Conservation (phyloP, 2,329 filamentous ascomycete genomes). For the Fusarium cyanostomum region DNA sequence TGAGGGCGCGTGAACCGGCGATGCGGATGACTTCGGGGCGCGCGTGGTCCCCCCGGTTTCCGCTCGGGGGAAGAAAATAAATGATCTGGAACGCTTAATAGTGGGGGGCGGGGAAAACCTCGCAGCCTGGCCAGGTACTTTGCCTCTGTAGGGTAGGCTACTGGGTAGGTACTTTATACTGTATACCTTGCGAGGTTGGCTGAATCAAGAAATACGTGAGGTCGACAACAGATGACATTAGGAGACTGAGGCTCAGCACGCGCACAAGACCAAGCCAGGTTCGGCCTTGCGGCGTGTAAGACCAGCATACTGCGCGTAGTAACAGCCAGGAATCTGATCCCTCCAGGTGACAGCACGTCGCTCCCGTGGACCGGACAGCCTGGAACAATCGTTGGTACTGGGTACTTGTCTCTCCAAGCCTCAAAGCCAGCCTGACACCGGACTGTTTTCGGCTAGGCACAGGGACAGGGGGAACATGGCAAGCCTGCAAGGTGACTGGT, state of each 20-base stretch:
- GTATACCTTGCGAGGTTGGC: not conserved
- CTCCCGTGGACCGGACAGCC: not conserved
- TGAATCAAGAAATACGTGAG: not conserved
- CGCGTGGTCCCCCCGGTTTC: conserved; percentile 38
- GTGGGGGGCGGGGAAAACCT: conserved; percentile 22
- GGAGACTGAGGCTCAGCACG: not conserved
- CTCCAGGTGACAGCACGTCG: not conserved
- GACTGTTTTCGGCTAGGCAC: conserved; percentile 11
- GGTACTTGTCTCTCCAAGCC: not conserved
- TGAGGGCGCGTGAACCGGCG: conserved; percentile 44
- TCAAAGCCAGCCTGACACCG: not conserved
- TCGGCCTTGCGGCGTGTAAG: not conserved
- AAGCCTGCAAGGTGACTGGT: conserved; percentile 2
- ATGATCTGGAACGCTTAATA: conserved; percentile 27
- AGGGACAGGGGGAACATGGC: conserved; percentile 12
- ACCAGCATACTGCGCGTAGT: not conserved
- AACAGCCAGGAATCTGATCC: too few species aligned
- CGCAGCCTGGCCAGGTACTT: conserved; percentile 7
- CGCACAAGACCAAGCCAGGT: not conserved
- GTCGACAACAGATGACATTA: not conserved
- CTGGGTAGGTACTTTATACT: conserved; percentile 13
- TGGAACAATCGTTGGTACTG: not conserved
- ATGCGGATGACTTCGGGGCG: conserved; percentile 46
- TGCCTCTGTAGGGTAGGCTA: conserved; percentile 5
- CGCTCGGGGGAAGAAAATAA: conserved; percentile 25